Percentiles rank a stretch among this genome's conserved stretches.
These are phyloP conservation scores for Neovahlkampfia damariscottae DNA, from an alignment of 78 protist species.

Conservation along the genomic window DNA sequence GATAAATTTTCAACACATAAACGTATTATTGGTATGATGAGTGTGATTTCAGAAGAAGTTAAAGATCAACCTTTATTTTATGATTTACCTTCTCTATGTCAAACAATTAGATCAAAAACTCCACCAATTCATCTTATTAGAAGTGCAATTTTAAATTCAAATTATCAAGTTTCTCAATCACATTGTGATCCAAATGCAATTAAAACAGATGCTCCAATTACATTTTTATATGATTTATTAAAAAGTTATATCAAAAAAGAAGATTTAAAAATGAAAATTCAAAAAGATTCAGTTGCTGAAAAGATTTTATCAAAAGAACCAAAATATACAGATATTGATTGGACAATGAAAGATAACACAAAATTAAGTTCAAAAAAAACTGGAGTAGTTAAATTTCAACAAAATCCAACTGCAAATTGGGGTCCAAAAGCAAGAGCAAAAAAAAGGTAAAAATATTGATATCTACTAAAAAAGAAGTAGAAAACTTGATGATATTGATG, in stretches of 20 bases:
- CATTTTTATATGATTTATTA: slow-evolving; percentile 18
- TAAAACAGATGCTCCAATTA: slow-evolving; percentile 53
- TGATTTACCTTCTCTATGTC: not conserved
- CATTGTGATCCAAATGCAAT: slow-evolving; percentile 37
- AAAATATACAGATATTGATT: not conserved
- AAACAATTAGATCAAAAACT: not conserved
- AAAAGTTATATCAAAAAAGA: not conserved
- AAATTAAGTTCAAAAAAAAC: not conserved
- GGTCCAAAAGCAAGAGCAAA: not conserved
- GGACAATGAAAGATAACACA: not conserved
- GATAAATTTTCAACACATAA: not conserved
- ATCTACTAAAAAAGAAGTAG: not conserved
- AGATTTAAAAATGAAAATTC: not conserved
- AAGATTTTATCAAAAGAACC: not conserved
- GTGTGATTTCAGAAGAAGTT: slow-evolving; percentile 8
- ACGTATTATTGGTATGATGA: slow-evolving; percentile 16
- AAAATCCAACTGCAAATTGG: not conserved
- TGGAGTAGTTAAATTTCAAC: not conserved
- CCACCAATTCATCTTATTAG: not conserved
- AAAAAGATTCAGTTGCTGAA: not conserved
- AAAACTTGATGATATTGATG: not conserved
- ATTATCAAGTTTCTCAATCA: slow-evolving; percentile 27
- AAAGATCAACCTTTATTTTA: slow-evolving; percentile 24
- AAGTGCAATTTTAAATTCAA: slow-evolving; percentile 22
- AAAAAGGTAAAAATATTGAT: not conserved